Evolutionary conservation across 139 green algal species (phyloP), one percentile per base, ranked within the genome.

Genomic region (Limnomonas spitsbergensis): DNA sequence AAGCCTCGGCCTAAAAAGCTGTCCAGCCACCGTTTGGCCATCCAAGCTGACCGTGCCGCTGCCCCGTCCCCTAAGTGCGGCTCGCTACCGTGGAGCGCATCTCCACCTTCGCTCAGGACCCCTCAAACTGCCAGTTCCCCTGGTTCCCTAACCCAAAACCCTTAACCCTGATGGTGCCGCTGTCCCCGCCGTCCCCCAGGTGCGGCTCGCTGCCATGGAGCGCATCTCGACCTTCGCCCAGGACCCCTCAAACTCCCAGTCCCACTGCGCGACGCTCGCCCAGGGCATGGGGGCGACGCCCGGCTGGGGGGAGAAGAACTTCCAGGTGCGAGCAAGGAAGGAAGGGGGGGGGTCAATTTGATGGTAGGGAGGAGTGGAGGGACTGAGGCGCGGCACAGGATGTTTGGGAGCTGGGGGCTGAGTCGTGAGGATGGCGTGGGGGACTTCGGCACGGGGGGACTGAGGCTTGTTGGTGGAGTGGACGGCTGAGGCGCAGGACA

Each of bases 251-350:
- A 76, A 87, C 1, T 74, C 82, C 32, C 69, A 75, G 0, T 34
- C 39, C 4, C 75, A 87, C 35, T 79, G 80, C 40, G 79, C 76
- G 32, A 37, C 83, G 32, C 75, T 98, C 24, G 73, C 93, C 32
- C 88, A 93, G 66, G 86, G 80, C 54, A 67, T 97, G 56, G 84
- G 87, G 2, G 78, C 88, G 40, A 32, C 97, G 52, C 94, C 93
- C 1, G 90, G 95, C 67, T 98, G 92, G 90, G 78, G 38, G 2
- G 95, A 99, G 75, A 98, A 97, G 83, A 98, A 98, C 80, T 97
- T 99, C 82, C 95, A 99, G 93, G 95, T 97, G 14, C 0, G 36
- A 61, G 47, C 47, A 14, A 61, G 47, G 47, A 32, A 71, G 61
- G 61, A 27, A 61, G 47, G 47, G 47, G 20, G 47, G 47, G 47